A percentile compares a stretch with the other conserved stretches of the same genome.
Conservation (phyloP, 1,139 yeast species). For the Taphrina pruni region DNA sequence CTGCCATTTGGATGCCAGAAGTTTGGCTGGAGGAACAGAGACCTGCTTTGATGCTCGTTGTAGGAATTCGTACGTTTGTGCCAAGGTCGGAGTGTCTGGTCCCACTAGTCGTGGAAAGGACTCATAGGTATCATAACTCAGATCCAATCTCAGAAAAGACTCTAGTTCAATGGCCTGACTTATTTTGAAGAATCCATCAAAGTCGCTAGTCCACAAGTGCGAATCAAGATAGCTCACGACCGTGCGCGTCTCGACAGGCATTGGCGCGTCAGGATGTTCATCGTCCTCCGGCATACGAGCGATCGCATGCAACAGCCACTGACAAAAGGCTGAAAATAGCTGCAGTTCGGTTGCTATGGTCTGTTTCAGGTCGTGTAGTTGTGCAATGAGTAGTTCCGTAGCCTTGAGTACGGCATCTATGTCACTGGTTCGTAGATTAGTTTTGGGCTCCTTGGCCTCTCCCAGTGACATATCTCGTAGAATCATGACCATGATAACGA, state of each 20-base stretch:
- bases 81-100: neutral
- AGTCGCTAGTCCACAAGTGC: constrained; percentile 12
- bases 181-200: constrained; percentile 2
- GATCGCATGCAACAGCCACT: constrained; percentile 44
- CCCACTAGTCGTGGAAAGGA: constrained; percentile 12
- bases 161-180: neutral
- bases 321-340: constrained; percentile 43
- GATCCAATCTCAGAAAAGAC: neutral
- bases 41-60: neutral
- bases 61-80: constrained; percentile 20
- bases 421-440: neutral
- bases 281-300: constrained; percentile 43
- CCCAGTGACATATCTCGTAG: constrained; percentile 54
- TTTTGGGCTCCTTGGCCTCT: neutral
- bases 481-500: constrained; percentile 58
- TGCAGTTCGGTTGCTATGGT: constrained; percentile 42
- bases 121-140: neutral
- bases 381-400: constrained; percentile 21
- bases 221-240: constrained; percentile 44
- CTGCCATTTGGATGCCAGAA: constrained; percentile 12
- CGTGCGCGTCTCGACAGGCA: constrained; percentile 41
- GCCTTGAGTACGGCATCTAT: constrained; percentile 13
- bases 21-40: constrained; percentile 21
- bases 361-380: constrained; percentile 23
- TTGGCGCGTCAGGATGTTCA: constrained; percentile 34